Conservation (phyloP, 495 filamentous ascomycete species). For the Xylaria telfairii region DNA sequence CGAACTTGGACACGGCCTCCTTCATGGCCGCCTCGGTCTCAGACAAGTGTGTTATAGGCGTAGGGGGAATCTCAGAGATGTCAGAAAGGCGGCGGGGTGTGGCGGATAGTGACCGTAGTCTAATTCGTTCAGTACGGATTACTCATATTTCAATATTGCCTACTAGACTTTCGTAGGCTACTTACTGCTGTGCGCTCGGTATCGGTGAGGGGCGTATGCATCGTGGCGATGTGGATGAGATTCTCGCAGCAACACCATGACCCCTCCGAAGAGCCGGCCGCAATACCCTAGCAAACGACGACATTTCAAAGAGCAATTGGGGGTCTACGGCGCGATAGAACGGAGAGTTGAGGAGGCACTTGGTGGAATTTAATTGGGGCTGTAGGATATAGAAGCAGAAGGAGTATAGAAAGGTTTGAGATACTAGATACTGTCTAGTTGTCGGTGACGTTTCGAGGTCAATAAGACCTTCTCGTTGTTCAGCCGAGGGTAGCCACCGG, state of each 20-base stretch:
- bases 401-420: not conserved
- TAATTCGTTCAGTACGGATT: conserved; percentile 31
- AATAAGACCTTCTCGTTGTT: conserved; percentile 17
- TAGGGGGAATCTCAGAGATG: conserved; percentile 76
- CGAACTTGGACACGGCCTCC: conserved; percentile 90
- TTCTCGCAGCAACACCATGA: conserved; percentile 50
- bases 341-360: not conserved
- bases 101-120: conserved; percentile 70
- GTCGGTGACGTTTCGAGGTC: conserved; percentile 12
- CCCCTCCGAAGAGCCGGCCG: conserved; percentile 69
- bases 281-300: conserved; percentile 70
- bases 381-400: not conserved
- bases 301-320: conserved; percentile 56
- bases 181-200: conserved; percentile 51
- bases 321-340: not conserved
- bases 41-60: conserved; percentile 90
- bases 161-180: conserved; percentile 18
- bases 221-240: conserved; percentile 53
- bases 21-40: conserved; percentile 89
- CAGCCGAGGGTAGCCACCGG: conserved; percentile 49
- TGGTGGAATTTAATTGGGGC: not conserved
- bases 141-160: not conserved
- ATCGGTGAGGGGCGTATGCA: conserved; percentile 41
- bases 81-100: conserved; percentile 67
- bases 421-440: too few relatives aligned